Base-by-base conservation (phyloP, 192 early-diverging fungal genomes). In the Mortierella claussenii region DNA sequence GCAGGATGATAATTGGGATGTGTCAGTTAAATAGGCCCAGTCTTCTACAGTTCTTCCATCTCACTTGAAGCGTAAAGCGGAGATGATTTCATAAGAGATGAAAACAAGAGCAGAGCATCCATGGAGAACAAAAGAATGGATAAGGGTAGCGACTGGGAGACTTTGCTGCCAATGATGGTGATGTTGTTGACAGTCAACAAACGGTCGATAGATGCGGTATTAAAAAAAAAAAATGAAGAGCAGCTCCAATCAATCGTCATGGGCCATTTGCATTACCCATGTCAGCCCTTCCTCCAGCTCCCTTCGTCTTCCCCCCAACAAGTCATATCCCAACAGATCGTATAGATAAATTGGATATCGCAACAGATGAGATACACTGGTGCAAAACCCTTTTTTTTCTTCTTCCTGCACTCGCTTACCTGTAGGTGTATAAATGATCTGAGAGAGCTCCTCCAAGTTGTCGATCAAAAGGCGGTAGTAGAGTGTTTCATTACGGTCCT, bases 361-460 rank as follows among this genome's bases (percentile, higher is more conserved):
- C n/a, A n/a, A n/a, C n/a, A n/a, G n/a, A n/a, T n/a, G n/a, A n/a
- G n/a, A n/a, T n/a, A n/a, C n/a, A n/a, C n/a, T n/a, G n/a, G n/a
- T n/a, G n/a, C n/a, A 40, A 40, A 40, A 7, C 7, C 37, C 37
- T 40, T 10, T 13, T 13, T 13, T 40, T 13, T 13, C 7, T 40
- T 40, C 37, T 13, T 10, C 13, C 13, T 13, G 13, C 13, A 40
- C 13, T 40, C 13, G 37, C 37, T 53, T 85, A 85, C 83, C 83
- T 37, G 84, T 85, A 9, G 84, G 84, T 15, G 84, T 85, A 55
- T 85, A 85, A 62, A 85, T 83, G 49, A 85, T 79, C 42, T 82
- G 78, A 33, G 84, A 78, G n/a, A 85, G 68, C 53, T 85, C 84
- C 23, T 81, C 81, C 36, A 85, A 46, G 46, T 85, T 67, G 31